Conservation (phyloP, 768 basidiomycete genomes). For the Leccinum obscurum region DNA sequence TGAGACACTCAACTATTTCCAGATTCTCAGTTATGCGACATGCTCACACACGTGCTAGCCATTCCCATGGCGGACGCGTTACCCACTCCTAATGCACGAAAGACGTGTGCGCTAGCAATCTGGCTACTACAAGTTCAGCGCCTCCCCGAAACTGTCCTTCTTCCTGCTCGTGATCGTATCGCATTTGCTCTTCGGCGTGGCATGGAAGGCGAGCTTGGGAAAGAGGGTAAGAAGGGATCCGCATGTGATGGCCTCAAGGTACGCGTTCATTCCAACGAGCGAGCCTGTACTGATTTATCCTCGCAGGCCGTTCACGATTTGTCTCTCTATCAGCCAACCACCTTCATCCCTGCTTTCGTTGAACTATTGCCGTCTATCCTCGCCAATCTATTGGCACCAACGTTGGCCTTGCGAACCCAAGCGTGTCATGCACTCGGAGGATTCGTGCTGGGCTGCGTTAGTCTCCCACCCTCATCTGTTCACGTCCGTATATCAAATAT, state of each 20-base stretch:
- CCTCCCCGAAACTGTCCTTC: constrained; percentile 59
- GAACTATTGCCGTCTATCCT: constrained; percentile 63
- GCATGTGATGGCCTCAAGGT: constrained; percentile 78
- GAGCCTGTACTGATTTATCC: constrained; percentile 12
- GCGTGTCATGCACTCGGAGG: constrained; percentile 78
- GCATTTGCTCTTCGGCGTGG: constrained; percentile 72
- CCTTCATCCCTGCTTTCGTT: constrained; percentile 69
- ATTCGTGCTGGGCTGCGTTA: constrained; percentile 54
- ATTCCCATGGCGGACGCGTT: constrained; percentile 70
- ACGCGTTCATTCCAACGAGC: constrained; percentile 18
- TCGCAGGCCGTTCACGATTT: constrained; percentile 72
- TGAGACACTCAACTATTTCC: constrained; percentile 9
- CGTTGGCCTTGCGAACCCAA: constrained; percentile 62
- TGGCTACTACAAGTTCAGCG: constrained; percentile 73
- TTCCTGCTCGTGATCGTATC: constrained; percentile 65
- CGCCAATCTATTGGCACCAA: constrained; percentile 60
- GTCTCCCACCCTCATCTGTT: constrained; percentile 45
- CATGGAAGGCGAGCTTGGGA: constrained; percentile 81
- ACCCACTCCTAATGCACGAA: constrained; percentile 83
- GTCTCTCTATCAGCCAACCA: constrained; percentile 56
- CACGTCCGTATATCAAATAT: constrained; percentile 55
- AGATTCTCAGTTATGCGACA: constrained; percentile 60
- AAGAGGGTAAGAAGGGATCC: constrained; percentile 87
- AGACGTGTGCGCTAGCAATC: constrained; percentile 77
- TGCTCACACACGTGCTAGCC: constrained; percentile 64